Evolutionary conservation across 2,329 filamentous ascomycete species (phyloP), one percentile per base, ranked within the genome.

Genomic region (Diaporthe capsici): DNA sequence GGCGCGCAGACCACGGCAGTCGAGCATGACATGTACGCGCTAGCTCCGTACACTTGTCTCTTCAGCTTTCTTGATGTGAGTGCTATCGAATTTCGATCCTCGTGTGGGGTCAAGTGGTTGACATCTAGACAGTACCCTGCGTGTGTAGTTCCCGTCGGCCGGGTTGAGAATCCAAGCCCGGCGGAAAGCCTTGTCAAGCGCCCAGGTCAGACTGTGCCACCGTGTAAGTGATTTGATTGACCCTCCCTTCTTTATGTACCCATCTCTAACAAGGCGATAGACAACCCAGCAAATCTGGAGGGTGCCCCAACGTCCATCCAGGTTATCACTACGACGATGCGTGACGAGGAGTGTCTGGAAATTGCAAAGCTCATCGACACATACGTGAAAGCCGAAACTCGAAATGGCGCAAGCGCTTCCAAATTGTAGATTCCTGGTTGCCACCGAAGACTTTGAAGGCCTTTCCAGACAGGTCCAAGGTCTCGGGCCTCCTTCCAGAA

Each of bases 271-370:
- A 12, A 20, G 20, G 28, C 1, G 15, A 39, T 34, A 77, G 76
- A 77, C 28, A 55, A 72, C 3, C 72, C 75, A 15, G 70, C 60
- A 9, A 73, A 53, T 9, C 51, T 78, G 12, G 70, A 77, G 20
- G 77, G 74, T 15, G 77, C 75, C 4, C 77, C 77, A 4, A 75
- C 72, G 9, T 61, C 77, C 15, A 65, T 78, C 6, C 77, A 78
- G 51, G 31, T 78, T 2, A 74, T 76, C 28, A 78, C 77, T 2
- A 77, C 70, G 8, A 51, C 55, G 22, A 77, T 78, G 77, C 75
- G 77, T 7, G 75, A 78, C 31, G 77, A 78, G 22, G 77, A 78
- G 49, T 78, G 77, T 57, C 55, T 78, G 28, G 77, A 72, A 1
- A 70, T 78, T 44, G 77, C 75, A 10, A 75, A 57, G 37, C 65